Evolutionary conservation across 169 alveolate genomes (phyloP).

Genomic region (Cystoisospora suis): DNA sequence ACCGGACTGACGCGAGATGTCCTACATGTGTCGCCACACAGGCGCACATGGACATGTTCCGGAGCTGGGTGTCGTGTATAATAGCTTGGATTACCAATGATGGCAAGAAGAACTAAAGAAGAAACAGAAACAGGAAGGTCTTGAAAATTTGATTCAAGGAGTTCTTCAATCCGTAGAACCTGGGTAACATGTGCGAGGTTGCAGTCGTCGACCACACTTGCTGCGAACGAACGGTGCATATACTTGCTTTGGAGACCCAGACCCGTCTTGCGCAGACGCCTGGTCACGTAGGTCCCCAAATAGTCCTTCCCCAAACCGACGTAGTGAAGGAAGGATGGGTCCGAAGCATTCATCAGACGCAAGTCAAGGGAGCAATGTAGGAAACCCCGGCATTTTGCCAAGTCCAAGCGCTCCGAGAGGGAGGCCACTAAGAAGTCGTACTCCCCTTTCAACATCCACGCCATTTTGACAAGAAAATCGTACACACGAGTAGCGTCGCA

Average conservation of each 20-base stretch:
- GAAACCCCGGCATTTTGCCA: constrained; percentile 11
- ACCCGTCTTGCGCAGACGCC: not conserved
- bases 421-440: not conserved
- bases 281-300: not conserved
- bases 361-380: not conserved
- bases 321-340: not conserved
- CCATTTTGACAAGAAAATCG: not conserved
- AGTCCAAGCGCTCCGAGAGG: constrained; percentile 14
- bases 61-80: too few species aligned
- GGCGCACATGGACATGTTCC: too few species aligned
- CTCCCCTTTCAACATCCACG: constrained; percentile 8
- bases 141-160: not conserved
- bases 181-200: not conserved
- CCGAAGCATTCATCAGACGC: not conserved
- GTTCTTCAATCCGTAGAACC: not conserved
- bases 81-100: not conserved
- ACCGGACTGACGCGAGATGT: too few species aligned
- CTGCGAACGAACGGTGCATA: not conserved
- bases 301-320: not conserved
- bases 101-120: not conserved
- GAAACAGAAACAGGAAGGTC: not conserved
- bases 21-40: too few species aligned
- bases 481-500: too few species aligned
- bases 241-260: constrained; percentile 5
- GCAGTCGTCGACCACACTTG: constrained; percentile 12